Evolutionary conservation across 1,284 basidiomycete species (phyloP).

Genomic region (Sporisorium sorghi): DNA sequence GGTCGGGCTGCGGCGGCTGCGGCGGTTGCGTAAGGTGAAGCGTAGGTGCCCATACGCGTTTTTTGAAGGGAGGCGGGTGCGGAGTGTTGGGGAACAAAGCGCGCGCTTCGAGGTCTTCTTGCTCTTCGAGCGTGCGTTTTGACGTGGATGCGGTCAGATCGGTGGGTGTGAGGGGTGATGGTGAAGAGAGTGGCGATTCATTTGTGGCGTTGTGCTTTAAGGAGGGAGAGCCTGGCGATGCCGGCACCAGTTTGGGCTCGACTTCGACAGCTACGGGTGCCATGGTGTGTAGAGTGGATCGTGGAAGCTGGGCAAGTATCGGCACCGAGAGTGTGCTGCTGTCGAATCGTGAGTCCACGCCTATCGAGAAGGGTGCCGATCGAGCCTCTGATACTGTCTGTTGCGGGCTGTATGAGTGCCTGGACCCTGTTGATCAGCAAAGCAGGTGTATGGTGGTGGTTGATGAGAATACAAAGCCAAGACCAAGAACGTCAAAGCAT

Average conservation of each 20-base stretch:
- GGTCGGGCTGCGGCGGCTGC: conserved; percentile 80
- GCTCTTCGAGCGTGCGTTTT: conserved; percentile 40
- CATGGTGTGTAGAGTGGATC: conserved; percentile 8
- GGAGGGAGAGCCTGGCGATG: conserved; percentile 19
- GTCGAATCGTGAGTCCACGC: no score
- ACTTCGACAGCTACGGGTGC: conserved; percentile 20
- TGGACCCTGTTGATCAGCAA: no score
- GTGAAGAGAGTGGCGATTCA: conserved; percentile 7
- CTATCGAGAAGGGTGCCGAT: no score
- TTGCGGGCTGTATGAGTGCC: no score
- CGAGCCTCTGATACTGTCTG: no score
- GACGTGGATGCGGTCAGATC: conserved; percentile 25
- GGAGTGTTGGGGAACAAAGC: conserved; percentile 6
- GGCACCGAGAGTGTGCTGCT: no score
- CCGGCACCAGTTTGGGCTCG: neutral
- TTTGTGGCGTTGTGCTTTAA: conserved; percentile 9
- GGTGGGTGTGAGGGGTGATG: conserved; percentile 15
- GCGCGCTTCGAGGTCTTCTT: conserved; percentile 18
- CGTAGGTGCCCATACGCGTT: conserved; percentile 45
- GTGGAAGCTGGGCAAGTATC: neutral
- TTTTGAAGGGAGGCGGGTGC: conserved; percentile 31
- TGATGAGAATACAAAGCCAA: neutral
- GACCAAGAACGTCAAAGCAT: conserved; percentile 8
- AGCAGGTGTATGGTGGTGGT: neutral
- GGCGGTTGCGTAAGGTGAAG: conserved; percentile 72